Evolutionary conservation across 139 green algal genomes (phyloP).

Genomic region (Deuterostichococcus epilithicus): DNA sequence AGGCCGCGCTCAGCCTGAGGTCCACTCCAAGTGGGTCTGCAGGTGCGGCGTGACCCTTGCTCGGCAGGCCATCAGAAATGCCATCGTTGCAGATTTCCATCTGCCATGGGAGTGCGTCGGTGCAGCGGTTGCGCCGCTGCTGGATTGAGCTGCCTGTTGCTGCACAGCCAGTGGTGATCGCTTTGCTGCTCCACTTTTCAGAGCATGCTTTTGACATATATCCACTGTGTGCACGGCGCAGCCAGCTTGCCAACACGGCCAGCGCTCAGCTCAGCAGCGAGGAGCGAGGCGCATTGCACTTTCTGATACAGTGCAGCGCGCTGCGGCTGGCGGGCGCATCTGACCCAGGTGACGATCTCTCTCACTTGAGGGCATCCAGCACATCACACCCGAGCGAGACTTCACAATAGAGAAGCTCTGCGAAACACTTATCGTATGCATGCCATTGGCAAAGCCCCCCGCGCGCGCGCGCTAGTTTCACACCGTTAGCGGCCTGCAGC

Average conservation of each 20-base stretch:
- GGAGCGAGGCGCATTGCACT: not conserved
- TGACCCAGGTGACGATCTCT: too few species aligned
- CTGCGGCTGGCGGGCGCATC: not conserved
- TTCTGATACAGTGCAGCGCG: not conserved
- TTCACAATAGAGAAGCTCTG: too few species aligned
- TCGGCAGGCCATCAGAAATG: not conserved
- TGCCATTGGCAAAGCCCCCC: too few species aligned
- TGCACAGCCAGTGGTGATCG: too few species aligned
- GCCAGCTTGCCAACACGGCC: not conserved
- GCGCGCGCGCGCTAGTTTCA: too few species aligned
- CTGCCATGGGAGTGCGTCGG: not conserved
- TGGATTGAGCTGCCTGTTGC: not conserved
- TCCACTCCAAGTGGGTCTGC: conserved; percentile 42
- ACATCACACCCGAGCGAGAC: not conserved
- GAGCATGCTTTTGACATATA: too few species aligned
- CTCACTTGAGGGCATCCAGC: too few species aligned
- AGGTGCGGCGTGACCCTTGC: conserved; percentile 13
- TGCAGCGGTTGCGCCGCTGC: not conserved
- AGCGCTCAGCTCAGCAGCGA: not conserved
- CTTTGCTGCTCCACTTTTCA: not conserved
- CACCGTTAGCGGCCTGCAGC: not conserved
- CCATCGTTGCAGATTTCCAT: not conserved
- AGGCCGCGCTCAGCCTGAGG: conserved; percentile 22
- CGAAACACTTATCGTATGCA: too few species aligned
- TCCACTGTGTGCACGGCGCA: not conserved